Evolutionary conservation across 2,329 filamentous ascomycete species (phyloP).

Genomic region (Aspergillus awamori): DNA sequence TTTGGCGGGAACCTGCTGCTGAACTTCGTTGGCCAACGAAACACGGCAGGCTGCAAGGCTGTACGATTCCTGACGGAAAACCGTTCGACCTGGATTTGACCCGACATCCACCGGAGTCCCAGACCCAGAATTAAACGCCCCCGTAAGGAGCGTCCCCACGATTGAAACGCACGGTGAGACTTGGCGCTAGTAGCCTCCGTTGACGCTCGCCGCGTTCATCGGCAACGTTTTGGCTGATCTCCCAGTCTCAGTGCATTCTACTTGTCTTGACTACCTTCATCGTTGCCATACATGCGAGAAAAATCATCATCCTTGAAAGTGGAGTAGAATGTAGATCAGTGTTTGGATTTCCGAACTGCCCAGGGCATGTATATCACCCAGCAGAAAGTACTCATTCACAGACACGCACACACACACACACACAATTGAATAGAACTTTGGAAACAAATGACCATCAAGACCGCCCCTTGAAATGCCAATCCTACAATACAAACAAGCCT

Average conservation of each 20-base stretch:
- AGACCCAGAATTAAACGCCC: neutral
- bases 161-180: conserved; percentile 6
- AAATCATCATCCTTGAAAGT: neutral
- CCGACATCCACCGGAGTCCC: neutral
- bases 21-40: neutral
- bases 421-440: conserved; percentile 8
- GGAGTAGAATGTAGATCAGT: neutral
- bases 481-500: conserved; percentile 28
- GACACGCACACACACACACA: conserved; percentile 13
- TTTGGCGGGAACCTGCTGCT: no score
- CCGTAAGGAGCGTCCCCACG: conserved; percentile 5
- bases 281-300: no score
- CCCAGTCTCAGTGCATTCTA: neutral
- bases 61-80: neutral
- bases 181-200: neutral
- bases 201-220: neutral
- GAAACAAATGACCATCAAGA: conserved; percentile 11
- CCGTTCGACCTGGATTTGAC: neutral
- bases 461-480: conserved; percentile 18
- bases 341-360: neutral
- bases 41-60: neutral
- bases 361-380: neutral
- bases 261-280: neutral
- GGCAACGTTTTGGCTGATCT: no score
- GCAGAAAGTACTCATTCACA: neutral